Conservation (phyloP, 148 eudicot genomes). For the Silene latifolia region DNA sequence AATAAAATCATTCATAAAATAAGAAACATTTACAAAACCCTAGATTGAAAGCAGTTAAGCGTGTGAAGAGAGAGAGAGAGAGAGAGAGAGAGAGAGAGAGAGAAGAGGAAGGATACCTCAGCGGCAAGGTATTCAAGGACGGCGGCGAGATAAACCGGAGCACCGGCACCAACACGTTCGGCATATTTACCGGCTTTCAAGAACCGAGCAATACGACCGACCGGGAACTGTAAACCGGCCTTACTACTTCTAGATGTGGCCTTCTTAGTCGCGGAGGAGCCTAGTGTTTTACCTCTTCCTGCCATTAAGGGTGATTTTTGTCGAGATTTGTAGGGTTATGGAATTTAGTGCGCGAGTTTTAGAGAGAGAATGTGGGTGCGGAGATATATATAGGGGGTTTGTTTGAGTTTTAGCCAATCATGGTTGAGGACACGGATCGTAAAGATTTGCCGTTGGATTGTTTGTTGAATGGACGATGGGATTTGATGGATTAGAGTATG, state of each 20-base stretch:
- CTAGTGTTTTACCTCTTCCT: constrained; percentile 79
- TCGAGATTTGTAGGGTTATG: background rate
- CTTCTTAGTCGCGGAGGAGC: constrained; percentile 70
- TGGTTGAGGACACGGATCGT: constrained; percentile 43
- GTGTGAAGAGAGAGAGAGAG: background rate
- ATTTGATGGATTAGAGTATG: background rate
- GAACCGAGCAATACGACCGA: constrained; percentile 79
- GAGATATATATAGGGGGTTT: background rate
- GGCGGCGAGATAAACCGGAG: constrained; percentile 87
- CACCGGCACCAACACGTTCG: constrained; percentile 89
- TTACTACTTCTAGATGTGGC: constrained; percentile 80
- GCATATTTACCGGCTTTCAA: constrained; percentile 88
- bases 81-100: background rate
- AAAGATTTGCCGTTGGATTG: constrained; percentile 33
- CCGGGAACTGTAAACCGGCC: constrained; percentile 87
- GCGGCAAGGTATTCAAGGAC: constrained; percentile 91
- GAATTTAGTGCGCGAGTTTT: background rate
- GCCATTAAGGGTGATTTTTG: constrained; percentile 38
- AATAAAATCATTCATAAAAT: background rate
- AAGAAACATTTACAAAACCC: background rate
- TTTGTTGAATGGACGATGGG: constrained; percentile 14
- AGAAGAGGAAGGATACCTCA: constrained; percentile 40
- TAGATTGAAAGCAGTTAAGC: no score
- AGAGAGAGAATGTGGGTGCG: background rate
- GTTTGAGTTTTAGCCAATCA: constrained; percentile 32